A percentile compares a stretch with the other conserved stretches of the same genome.
phyloP scores from a whole-genome alignment of 306 rosid genomes.

The Quercus agrifolia region DNA sequence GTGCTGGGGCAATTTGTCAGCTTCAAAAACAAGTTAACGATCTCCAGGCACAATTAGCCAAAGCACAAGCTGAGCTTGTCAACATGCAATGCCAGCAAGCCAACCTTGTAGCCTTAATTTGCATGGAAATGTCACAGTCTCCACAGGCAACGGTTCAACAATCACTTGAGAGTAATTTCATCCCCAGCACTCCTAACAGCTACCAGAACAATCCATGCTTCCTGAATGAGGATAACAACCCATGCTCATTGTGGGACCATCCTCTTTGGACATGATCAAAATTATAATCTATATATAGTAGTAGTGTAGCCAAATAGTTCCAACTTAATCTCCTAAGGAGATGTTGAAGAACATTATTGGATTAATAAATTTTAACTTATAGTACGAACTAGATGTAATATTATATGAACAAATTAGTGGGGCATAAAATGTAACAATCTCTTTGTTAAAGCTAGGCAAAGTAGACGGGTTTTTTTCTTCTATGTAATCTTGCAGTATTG shows the following conservation, averaged over 20 bases:
- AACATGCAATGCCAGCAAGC: constrained; percentile 82
- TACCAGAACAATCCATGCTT: constrained; percentile 41
- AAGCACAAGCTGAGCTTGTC: constrained; percentile 76
- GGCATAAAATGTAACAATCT: constrained; percentile 17
- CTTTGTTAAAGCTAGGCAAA: constrained; percentile 29
- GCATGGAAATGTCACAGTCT: constrained; percentile 71
- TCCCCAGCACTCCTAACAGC: constrained; percentile 27
- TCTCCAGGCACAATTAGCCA: constrained; percentile 89
- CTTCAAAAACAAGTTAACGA: constrained; percentile 79
- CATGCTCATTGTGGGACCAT: constrained; percentile 53
- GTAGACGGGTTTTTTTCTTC: constrained; percentile 6
- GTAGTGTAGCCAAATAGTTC: constrained; percentile 3
- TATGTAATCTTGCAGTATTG: constrained; percentile 24
- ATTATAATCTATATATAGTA: not conserved
- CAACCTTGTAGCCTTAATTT: constrained; percentile 68
- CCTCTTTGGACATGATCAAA: constrained; percentile 66
- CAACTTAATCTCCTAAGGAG: constrained; percentile 63
- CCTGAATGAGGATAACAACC: constrained; percentile 48
- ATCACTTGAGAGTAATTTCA: constrained; percentile 42
- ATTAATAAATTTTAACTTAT: constrained; percentile 23
- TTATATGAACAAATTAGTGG: constrained; percentile 10
- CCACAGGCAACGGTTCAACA: constrained; percentile 54
- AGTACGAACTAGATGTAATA: not conserved
- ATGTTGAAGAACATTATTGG: constrained; percentile 29
- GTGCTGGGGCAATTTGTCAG: constrained; percentile 87